These are phyloP conservation scores for Oryza brachyantha DNA, from an alignment of 176 grass and related monocot species.

Conservation along the genomic window DNA sequence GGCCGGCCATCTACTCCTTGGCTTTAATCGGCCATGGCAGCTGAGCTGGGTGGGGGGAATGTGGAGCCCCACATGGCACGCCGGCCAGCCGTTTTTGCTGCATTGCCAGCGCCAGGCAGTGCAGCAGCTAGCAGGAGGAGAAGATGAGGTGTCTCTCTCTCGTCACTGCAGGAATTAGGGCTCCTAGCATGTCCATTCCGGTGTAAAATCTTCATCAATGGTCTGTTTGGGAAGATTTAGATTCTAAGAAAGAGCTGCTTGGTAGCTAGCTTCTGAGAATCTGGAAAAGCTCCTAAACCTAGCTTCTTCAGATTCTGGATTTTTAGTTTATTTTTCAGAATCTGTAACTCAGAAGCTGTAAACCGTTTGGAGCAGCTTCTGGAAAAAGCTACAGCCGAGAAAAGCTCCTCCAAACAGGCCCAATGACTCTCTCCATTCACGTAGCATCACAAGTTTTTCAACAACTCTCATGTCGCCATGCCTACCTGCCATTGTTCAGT, in stretches of 20 bases:
- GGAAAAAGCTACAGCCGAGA: too few species aligned
- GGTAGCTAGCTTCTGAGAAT: too few species aligned
- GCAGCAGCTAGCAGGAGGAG: conserved; percentile 6
- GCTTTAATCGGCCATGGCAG: conserved; percentile 75
- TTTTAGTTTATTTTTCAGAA: too few species aligned
- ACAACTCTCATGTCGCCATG: conserved; percentile 20
- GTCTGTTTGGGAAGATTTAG: too few species aligned
- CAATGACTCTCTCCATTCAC: conserved; percentile 18
- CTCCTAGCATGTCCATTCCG: conserved; percentile 42
- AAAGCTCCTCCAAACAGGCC: too few species aligned
- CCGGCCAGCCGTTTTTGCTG: neutral
- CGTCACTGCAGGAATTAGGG: conserved; percentile 32
- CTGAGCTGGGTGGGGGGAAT: conserved; percentile 51
- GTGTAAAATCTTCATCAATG: conserved; percentile 39
- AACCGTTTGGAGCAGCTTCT: too few species aligned
- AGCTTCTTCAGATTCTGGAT: too few species aligned
- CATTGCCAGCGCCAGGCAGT: neutral
- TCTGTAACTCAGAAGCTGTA: too few species aligned
- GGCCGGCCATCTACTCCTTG: conserved; percentile 19
- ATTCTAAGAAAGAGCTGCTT: too few species aligned
- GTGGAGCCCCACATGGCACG: conserved; percentile 59
- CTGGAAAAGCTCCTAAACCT: too few species aligned
- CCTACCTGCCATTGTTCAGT: neutral
- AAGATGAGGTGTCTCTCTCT: neutral
- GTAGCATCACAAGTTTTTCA: neutral